A percentile compares a stretch with the other conserved stretches of the same genome.
phyloP scores from a whole-genome alignment of 2,329 filamentous ascomycete genomes.

The Tolypocladium ovalisporum region DNA sequence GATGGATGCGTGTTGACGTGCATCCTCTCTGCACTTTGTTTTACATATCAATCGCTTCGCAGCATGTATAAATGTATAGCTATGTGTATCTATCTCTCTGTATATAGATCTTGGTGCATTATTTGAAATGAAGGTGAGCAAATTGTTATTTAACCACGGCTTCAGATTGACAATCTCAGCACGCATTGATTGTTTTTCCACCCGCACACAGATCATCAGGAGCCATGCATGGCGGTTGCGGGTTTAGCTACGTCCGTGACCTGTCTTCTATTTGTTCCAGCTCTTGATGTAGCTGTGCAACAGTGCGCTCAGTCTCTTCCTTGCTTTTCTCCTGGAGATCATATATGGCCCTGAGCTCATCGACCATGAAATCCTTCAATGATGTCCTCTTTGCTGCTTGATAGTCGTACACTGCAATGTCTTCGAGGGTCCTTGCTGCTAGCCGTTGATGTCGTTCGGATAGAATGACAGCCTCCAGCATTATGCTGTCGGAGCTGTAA shows the following conservation, averaged over 20 bases:
- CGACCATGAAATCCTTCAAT: constrained; percentile 29
- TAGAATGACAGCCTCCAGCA: constrained; percentile 53
- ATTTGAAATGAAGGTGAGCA: neutral
- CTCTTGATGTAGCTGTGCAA: constrained; percentile 5
- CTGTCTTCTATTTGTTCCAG: constrained; percentile 2
- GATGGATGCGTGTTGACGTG: neutral
- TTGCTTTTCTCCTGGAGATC: constrained; percentile 18
- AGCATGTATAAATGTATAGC: constrained; percentile 3
- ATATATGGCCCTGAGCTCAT: constrained; percentile 23
- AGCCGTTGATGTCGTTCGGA: constrained; percentile 64
- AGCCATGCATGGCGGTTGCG: neutral
- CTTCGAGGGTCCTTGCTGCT: constrained; percentile 62
- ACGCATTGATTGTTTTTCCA: neutral
- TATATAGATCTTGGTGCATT: neutral
- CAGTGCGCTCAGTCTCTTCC: constrained; percentile 6
- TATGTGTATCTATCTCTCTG: neutral
- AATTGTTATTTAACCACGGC: neutral
- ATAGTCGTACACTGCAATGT: constrained; percentile 20
- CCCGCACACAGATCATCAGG: neutral
- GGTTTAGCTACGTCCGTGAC: neutral
- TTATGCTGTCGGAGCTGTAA: constrained; percentile 34
- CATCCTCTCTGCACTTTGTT: neutral
- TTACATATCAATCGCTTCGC: neutral
- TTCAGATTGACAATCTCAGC: neutral
- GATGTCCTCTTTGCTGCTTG: constrained; percentile 21